Conservation (phyloP, 495 filamentous ascomycete genomes). For the Xylaria castorea region DNA sequence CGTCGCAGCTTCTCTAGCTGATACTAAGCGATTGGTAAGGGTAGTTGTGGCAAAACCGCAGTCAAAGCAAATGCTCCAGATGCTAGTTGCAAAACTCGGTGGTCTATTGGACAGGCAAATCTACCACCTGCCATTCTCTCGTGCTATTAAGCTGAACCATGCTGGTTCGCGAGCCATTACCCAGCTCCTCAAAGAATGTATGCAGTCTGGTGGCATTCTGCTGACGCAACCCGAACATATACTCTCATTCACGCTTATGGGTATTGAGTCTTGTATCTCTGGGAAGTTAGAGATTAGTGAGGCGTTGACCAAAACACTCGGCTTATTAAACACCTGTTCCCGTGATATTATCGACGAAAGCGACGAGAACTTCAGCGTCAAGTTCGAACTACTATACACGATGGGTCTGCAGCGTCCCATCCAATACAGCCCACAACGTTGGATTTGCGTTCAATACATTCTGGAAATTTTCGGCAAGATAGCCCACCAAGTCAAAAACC, state of each 20-base stretch:
- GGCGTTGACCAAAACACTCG: slow-evolving; percentile 47
- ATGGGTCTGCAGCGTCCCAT: slow-evolving; percentile 63
- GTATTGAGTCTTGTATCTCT: slow-evolving; percentile 38
- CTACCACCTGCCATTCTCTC: slow-evolving; percentile 59
- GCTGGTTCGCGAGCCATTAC: slow-evolving; percentile 37
- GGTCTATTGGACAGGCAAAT: slow-evolving; percentile 55
- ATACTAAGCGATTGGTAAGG: slow-evolving; percentile 50
- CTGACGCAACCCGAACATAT: slow-evolving; percentile 59
- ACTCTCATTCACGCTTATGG: slow-evolving; percentile 60
- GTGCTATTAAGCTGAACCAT: slow-evolving; percentile 47
- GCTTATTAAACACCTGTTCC: slow-evolving; percentile 50
- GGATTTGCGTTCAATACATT: slow-evolving; percentile 64
- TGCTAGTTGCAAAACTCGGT: slow-evolving; percentile 54
- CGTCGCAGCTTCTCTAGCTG: slow-evolving; percentile 55
- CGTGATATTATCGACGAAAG: slow-evolving; percentile 70
- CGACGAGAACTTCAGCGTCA: slow-evolving; percentile 67
- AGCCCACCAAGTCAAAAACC: slow-evolving; percentile 30
- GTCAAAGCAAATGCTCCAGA: slow-evolving; percentile 57
- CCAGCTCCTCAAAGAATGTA: slow-evolving; percentile 46
- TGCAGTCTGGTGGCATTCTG: slow-evolving; percentile 49
- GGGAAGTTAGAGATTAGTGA: slow-evolving; percentile 30
- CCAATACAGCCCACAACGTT: slow-evolving; percentile 65
- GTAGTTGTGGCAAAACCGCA: slow-evolving; percentile 60
- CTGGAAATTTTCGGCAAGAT: slow-evolving; percentile 51
- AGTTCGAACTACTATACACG: slow-evolving; percentile 71